Conservation (phyloP, 345 rosid genomes). For the Lenwebbia sp. region DNA sequence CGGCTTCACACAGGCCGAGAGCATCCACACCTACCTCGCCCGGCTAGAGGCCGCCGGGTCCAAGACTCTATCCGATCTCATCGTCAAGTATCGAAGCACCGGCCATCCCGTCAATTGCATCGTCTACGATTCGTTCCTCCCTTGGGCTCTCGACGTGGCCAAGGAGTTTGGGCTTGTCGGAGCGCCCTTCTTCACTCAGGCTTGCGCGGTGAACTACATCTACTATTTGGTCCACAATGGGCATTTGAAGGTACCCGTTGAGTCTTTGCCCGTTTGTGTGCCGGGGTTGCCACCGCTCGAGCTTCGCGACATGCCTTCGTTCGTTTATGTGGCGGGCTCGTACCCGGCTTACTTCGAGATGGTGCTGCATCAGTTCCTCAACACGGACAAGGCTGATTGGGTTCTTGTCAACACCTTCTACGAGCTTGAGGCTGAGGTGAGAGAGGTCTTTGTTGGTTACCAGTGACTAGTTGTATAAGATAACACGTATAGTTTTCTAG, state of each 20-base stretch:
- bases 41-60: constrained; percentile 30
- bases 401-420: constrained; percentile 32
- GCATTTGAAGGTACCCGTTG: constrained; percentile 26
- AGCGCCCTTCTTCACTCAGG: constrained; percentile 63
- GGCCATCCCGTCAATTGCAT: constrained; percentile 33
- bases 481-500: background rate
- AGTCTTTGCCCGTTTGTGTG: constrained; percentile 7
- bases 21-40: constrained; percentile 20
- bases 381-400: constrained; percentile 29
- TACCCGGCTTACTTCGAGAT: constrained; percentile 45
- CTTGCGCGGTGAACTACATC: constrained; percentile 47
- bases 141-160: constrained; percentile 64
- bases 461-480: background rate
- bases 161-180: constrained; percentile 32
- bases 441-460: background rate
- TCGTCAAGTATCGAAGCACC: constrained; percentile 15
- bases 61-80: constrained; percentile 29
- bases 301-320: constrained; percentile 48
- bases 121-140: constrained; percentile 50
- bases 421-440: constrained; percentile 38
- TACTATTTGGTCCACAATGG: constrained; percentile 31
- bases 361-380: constrained; percentile 41
- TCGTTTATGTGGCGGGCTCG: constrained; percentile 22
- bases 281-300: constrained; percentile 30
- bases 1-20: constrained; percentile 9